Evolutionary conservation across 2,329 filamentous ascomycete species (phyloP), one percentile per base, ranked within the genome.

Genomic region (Penicillium capsulatum): DNA sequence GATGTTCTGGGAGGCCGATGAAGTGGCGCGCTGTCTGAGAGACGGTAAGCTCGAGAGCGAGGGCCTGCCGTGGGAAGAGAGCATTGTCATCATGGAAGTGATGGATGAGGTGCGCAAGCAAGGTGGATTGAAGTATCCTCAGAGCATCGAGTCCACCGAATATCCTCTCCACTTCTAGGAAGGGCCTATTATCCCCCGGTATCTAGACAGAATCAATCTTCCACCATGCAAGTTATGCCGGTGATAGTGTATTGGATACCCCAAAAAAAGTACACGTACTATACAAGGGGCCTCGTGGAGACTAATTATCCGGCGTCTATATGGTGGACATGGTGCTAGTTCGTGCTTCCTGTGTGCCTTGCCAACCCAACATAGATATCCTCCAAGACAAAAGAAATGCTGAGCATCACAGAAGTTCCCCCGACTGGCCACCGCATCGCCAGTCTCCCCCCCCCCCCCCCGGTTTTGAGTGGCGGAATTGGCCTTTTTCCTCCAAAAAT

Each of bases 1-100:
- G 34, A 92, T 94, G 86, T 92, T 87, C 68, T 91, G 83, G 83
- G 84, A 90, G 63, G 86, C 86, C 1, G 86, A 90, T 61, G 86
- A 88, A 70, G 83, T 79, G 49, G 86, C 83, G 17, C 74, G 81
- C 31, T 86, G 84, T 51, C 59, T 94, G 41, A 73, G 83, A 30
- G 87, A 92, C 60, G 86, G 87, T 15, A 80, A 80, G 66, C 76
- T 82, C 56, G 83, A 94, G 71, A 88, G 86, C 60, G 74, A 76
- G 33, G 75, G 75, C 9, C 68, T 92, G 65, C 79, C 82, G 14
- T 78, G 79, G 71, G 74, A 79, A 31, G 89, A 95, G 74, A 91
- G 84, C 58, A 72, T 94, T 38, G 75, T 81, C 34, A 87, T 95
- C 48, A 94, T 95, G 88, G 83, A 90, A 60, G 72, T 77, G 2